A percentile compares a stretch with the other conserved stretches of the same genome.
phyloP scores from a whole-genome alignment of 148 eudicot genomes.

The Pharnaceum exiguum region DNA sequence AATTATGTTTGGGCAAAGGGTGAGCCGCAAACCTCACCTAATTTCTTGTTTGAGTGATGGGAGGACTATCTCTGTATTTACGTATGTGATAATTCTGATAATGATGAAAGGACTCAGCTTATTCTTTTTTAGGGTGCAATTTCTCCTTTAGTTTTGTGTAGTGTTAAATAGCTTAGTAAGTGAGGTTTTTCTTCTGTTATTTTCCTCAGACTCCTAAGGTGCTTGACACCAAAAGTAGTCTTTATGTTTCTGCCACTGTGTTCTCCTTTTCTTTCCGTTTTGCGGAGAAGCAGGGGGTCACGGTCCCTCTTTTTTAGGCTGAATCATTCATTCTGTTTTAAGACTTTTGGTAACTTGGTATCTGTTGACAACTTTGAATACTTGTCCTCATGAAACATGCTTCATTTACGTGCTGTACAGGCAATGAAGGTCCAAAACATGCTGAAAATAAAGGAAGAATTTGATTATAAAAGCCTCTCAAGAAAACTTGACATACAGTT shows the following conservation, averaged over 20 bases:
- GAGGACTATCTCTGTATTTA: not conserved
- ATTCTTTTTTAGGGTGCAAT: not conserved
- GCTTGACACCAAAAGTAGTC: too few species aligned
- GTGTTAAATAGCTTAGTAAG: not conserved
- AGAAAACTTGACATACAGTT: conserved; percentile 88
- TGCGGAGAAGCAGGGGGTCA: too few species aligned
- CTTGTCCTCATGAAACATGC: conserved; percentile 5
- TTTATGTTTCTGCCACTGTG: too few species aligned
- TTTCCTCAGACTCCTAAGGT: too few species aligned
- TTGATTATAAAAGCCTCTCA: conserved; percentile 88
- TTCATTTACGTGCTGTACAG: conserved; percentile 23
- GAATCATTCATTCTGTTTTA: too few species aligned
- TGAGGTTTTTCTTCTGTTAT: too few species aligned
- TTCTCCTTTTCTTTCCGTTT: too few species aligned
- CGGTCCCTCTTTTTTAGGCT: not conserved
- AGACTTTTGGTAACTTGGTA: not conserved
- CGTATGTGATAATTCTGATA: not conserved
- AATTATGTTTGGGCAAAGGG: conserved; percentile 91
- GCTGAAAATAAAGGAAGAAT: conserved; percentile 93
- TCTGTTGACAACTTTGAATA: not conserved
- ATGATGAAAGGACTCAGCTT: not conserved
- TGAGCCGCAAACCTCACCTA: conserved; percentile 20
- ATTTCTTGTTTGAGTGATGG: not conserved
- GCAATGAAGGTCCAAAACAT: conserved; percentile 91
- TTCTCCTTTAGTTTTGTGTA: not conserved